Evolutionary conservation across 2,329 filamentous ascomycete genomes (phyloP).

Genomic region (Cryphonectria naterciae): DNA sequence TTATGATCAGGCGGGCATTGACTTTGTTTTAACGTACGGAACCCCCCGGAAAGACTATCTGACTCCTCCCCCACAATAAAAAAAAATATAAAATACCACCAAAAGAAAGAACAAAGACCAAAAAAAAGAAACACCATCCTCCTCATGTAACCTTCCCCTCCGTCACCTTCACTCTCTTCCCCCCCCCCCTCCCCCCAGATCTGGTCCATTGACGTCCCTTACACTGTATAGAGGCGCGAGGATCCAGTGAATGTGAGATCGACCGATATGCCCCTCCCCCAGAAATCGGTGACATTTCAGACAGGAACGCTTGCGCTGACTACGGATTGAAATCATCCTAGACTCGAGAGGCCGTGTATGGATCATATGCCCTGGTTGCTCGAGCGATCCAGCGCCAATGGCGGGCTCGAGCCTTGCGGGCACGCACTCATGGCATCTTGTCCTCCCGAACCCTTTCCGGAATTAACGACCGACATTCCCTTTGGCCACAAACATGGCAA

Average conservation of each 20-base stretch:
- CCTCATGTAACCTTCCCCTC: background rate
- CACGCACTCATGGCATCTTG: conserved; percentile 94
- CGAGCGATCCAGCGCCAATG: conserved; percentile 60
- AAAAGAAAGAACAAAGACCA: background rate
- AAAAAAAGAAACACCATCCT: background rate
- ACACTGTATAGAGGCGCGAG: conserved; percentile 13
- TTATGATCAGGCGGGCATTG: conserved; percentile 83
- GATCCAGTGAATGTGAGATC: conserved; percentile 10
- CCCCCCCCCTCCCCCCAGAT: background rate
- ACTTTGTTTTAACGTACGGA: conserved; percentile 90
- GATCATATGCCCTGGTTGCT: conserved; percentile 83
- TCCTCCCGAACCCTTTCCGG: conserved; percentile 68
- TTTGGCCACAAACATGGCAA: conserved; percentile 53
- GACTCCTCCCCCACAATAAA: conserved; percentile 13
- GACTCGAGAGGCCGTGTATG: conserved; percentile 91
- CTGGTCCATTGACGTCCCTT: conserved; percentile 6
- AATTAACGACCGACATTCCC: conserved; percentile 54
- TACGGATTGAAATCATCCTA: conserved; percentile 49
- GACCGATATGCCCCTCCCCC: background rate
- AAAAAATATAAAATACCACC: background rate
- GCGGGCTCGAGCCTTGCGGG: conserved; percentile 71
- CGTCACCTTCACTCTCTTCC: no score
- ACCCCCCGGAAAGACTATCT: conserved; percentile 39
- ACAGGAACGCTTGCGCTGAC: conserved; percentile 21
- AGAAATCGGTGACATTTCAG: conserved; percentile 5